These are phyloP conservation scores for Phaeosphaeria sp. DNA, from an alignment of 2,329 filamentous ascomycete genomes.

Conservation along the genomic window DNA sequence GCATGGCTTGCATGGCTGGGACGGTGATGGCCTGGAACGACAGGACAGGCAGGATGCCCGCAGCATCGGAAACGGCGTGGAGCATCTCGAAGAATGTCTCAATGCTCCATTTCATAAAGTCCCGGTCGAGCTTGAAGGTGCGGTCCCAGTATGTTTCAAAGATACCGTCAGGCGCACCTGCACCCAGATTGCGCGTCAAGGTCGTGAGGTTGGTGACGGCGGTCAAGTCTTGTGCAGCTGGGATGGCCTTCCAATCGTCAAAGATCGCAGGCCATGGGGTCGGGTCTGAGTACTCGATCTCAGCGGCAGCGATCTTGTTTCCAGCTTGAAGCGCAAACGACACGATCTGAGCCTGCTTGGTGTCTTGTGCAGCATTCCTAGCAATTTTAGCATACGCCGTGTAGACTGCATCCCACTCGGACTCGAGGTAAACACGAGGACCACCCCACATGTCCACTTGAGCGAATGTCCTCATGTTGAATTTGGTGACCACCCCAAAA, in stretches of 20 bases:
- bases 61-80: slow-evolving; percentile 24
- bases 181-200: slow-evolving; percentile 26
- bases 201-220: slow-evolving; percentile 27
- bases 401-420: slow-evolving; percentile 28
- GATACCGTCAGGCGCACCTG: slow-evolving; percentile 16
- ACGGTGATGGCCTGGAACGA: slow-evolving; percentile 39
- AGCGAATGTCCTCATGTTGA: slow-evolving; percentile 28
- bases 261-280: slow-evolving; percentile 30
- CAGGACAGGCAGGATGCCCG: slow-evolving; percentile 28
- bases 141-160: slow-evolving; percentile 38
- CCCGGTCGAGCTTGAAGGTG: slow-evolving; percentile 31
- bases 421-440: slow-evolving; percentile 14
- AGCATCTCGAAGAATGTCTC: slow-evolving; percentile 33
- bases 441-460: slow-evolving; percentile 41
- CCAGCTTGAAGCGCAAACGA: slow-evolving; percentile 27
- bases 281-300: slow-evolving; percentile 36
- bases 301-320: slow-evolving; percentile 24
- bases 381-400: slow-evolving; percentile 24
- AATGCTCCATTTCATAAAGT: slow-evolving; percentile 22
- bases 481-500: slow-evolving; percentile 43
- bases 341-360: slow-evolving; percentile 24
- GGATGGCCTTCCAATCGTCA: slow-evolving; percentile 34
- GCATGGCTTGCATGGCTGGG: slow-evolving; percentile 29
- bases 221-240: slow-evolving; percentile 30
- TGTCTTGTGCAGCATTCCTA: slow-evolving; percentile 19